Conservation (phyloP, 352 stramenopile genomes). For the Globisporangium paddicum region DNA sequence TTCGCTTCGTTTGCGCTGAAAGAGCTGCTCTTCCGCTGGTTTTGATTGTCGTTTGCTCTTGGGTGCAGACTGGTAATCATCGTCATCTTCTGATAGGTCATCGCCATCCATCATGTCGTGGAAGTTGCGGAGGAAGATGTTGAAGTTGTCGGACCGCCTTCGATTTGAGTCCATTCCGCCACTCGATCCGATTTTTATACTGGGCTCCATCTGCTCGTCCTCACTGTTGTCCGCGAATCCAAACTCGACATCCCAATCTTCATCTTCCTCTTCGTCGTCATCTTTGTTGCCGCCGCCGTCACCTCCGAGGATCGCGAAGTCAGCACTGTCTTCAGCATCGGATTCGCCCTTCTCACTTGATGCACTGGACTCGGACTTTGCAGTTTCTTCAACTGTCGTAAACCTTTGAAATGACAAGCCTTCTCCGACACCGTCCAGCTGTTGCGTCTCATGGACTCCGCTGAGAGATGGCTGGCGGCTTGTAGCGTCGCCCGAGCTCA, state of each 20-base stretch:
- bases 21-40: slow-evolving; percentile 52
- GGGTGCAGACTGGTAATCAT: slow-evolving; percentile 18
- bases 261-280: slow-evolving; percentile 36
- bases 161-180: slow-evolving; percentile 56
- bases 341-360: not conserved
- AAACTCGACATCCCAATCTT: slow-evolving; percentile 82
- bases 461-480: not conserved
- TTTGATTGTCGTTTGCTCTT: slow-evolving; percentile 17
- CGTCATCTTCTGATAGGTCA: slow-evolving; percentile 48
- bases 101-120: slow-evolving; percentile 79
- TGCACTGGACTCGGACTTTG: slow-evolving; percentile 8
- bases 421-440: slow-evolving; percentile 12
- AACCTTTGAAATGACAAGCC: slow-evolving; percentile 6
- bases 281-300: not conserved
- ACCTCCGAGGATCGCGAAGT: not conserved
- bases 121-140: slow-evolving; percentile 75
- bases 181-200: slow-evolving; percentile 14
- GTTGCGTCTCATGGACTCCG: not conserved
- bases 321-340: not conserved
- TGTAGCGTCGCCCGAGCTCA: slow-evolving; percentile 14
- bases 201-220: slow-evolving; percentile 30
- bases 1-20: slow-evolving; percentile 44
- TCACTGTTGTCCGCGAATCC: slow-evolving; percentile 41
- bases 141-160: slow-evolving; percentile 68
- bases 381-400: slow-evolving; percentile 1